Evolutionary conservation across 192 early-diverging fungal genomes (phyloP), one percentile per base, ranked within the genome.

Genomic region (Linnemannia elongata): DNA sequence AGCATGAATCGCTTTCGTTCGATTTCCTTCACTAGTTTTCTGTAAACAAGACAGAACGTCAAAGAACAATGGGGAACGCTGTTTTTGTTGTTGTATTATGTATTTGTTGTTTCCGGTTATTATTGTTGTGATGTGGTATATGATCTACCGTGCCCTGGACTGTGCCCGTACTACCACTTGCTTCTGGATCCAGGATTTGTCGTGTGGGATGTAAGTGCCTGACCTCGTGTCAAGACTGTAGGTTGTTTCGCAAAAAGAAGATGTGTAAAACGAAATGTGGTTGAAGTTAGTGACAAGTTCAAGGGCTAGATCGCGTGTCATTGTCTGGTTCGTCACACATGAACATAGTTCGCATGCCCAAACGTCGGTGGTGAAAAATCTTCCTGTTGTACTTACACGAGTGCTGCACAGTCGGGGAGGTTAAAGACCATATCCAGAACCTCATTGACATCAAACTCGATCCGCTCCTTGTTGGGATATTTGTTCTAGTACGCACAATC

Each of bases 101-200:
- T 66, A 66, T 27, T 33, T 66, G 3, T 63, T 63, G 3, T 33
- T 66, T 52, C 18, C 18, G 49, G 60, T 12, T 33, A 0, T 69
- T 0, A 10, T 4, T 42, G 12, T 35, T 22, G 22, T 7, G 15
- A 6, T 27, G 5, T 10, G 33, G 4, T 33, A 3, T 6, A 7
- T 54, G 41, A 18, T 78, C 63, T 81, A 86, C 78, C 84, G 54
- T 35, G 74, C 44, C 42, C 84, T 86, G 7, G 79, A 80, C 20
- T 86, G 84, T 13, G 84, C 84, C 39, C 84, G 44, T 70, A 70
- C 84, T 22, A 86, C 79, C 3, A 86, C 84, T 30, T 86, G 84
- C 68, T 86, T 86, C 30, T 86, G 84, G 36, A 86, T 86, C 84
- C 84, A 86, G 47, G 84, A 86, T 63, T 86, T 86, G 72, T 86